phyloP scores from a whole-genome alignment of 2,329 filamentous ascomycete species.

The Trichoderma koningiopsis region DNA sequence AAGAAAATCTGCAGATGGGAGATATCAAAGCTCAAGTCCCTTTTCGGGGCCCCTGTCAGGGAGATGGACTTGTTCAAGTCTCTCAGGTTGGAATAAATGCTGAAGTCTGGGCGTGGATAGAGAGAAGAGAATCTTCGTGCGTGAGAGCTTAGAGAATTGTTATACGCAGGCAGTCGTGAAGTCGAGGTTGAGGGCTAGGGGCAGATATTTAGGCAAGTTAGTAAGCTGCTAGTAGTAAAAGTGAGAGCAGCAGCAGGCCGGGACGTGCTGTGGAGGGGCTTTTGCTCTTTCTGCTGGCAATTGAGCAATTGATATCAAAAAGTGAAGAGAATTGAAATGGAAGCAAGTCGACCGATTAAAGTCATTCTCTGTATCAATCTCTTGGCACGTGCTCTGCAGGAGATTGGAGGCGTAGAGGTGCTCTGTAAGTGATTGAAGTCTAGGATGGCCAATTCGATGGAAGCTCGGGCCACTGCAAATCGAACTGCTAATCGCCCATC shows the following conservation, averaged over 20 bases:
- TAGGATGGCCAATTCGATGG: background rate
- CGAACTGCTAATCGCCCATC: background rate
- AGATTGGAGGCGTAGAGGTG: background rate
- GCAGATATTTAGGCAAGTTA: background rate
- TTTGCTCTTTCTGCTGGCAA: background rate
- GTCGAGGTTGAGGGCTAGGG: slow-evolving; percentile 7
- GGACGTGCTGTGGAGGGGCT: background rate
- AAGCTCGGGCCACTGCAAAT: background rate
- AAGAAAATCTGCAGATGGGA: background rate
- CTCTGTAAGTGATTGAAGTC: background rate
- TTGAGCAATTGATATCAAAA: background rate
- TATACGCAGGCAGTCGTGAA: background rate
- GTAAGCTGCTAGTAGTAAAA: slow-evolving; percentile 5
- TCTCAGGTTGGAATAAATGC: background rate
- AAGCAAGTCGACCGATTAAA: background rate
- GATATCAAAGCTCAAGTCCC: background rate
- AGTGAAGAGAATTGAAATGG: no score
- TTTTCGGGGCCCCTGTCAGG: background rate
- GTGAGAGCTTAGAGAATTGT: background rate
- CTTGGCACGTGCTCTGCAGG: background rate
- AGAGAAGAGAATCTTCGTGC: background rate
- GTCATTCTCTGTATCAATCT: background rate
- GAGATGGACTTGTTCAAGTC: background rate
- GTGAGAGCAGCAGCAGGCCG: background rate
- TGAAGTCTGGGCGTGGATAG: no score